Percentiles rank a stretch among this genome's conserved stretches.
Evolutionary conservation across 2,329 filamentous ascomycete species (phyloP).

Genomic region (Cercospora sojina): DNA sequence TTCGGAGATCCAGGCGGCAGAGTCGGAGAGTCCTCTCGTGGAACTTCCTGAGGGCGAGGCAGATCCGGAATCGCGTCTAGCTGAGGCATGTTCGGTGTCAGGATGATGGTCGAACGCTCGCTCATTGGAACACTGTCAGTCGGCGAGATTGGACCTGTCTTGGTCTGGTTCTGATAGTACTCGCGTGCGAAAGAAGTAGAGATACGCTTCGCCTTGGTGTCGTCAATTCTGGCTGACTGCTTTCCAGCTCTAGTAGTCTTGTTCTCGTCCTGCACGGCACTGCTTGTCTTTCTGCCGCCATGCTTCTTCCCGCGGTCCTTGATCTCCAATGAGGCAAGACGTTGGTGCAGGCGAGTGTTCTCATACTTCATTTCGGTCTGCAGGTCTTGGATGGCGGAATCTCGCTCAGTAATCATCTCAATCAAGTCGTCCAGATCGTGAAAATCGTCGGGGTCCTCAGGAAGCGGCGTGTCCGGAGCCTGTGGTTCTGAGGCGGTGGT

Average conservation of each 20-base stretch:
- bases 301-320: background rate
- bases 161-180: conserved; percentile 23
- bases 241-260: background rate
- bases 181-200: conserved; percentile 27
- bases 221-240: background rate
- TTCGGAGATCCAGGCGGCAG: background rate
- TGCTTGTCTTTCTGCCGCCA: background rate
- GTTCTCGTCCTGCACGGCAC: background rate
- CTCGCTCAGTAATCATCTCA: conserved; percentile 21
- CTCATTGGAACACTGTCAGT: conserved; percentile 10
- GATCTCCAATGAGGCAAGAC: conserved; percentile 24
- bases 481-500: background rate
- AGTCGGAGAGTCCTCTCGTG: conserved; percentile 7
- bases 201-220: conserved; percentile 19
- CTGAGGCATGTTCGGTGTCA: conserved; percentile 16
- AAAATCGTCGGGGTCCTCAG: conserved; percentile 6
- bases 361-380: conserved; percentile 21
- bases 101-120: conserved; percentile 19
- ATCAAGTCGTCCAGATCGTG: conserved; percentile 17
- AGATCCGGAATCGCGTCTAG: background rate
- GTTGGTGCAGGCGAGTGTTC: conserved; percentile 24
- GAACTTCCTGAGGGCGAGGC: background rate
- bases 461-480: background rate
- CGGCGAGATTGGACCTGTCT: background rate
- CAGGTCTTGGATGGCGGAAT: conserved; percentile 20